Evolutionary conservation across 2,329 filamentous ascomycete species (phyloP).

Genomic region (Talaromyces sp.): DNA sequence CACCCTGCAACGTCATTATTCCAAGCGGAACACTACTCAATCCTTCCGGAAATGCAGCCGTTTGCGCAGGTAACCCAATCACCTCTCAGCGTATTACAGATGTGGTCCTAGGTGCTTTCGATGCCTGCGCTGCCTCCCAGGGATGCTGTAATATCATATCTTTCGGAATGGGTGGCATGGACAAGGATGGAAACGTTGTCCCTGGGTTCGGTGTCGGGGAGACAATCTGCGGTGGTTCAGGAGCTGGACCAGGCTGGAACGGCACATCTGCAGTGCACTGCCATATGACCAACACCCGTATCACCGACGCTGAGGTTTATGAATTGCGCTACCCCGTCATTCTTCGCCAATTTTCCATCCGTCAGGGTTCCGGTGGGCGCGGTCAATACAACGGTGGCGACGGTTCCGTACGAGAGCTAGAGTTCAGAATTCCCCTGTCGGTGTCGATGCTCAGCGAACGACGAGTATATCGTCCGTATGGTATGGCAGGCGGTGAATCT

Average conservation of each 20-base stretch:
- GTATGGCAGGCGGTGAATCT: slow-evolving; percentile 14
- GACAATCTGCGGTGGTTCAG: slow-evolving; percentile 76
- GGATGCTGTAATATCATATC: slow-evolving; percentile 83
- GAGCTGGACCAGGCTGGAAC: slow-evolving; percentile 71
- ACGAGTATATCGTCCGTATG: slow-evolving; percentile 20
- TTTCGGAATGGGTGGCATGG: slow-evolving; percentile 72
- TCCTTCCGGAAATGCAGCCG: slow-evolving; percentile 71
- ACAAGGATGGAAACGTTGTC: slow-evolving; percentile 51
- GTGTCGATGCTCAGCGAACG: slow-evolving; percentile 25
- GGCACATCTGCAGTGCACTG: slow-evolving; percentile 74
- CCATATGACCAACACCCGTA: slow-evolving; percentile 86
- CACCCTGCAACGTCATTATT: slow-evolving; percentile 69
- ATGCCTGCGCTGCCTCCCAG: slow-evolving; percentile 72
- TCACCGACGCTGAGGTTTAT: slow-evolving; percentile 61
- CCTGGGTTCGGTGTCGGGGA: slow-evolving; percentile 84
- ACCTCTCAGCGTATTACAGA: slow-evolving; percentile 78
- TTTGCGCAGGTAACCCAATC: slow-evolving; percentile 77
- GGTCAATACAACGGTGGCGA: slow-evolving; percentile 16
- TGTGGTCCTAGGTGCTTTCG: slow-evolving; percentile 75
- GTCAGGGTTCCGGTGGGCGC: slow-evolving; percentile 13
- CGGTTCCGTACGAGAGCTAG: slow-evolving; percentile 13
- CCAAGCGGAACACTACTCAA: slow-evolving; percentile 69
- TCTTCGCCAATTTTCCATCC: slow-evolving; percentile 16
- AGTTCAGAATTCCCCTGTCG: slow-evolving; percentile 18
- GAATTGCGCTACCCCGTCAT: slow-evolving; percentile 14